phyloP scores from a whole-genome alignment of 352 stramenopile genomes.

The Phytophthora hybrid region DNA sequence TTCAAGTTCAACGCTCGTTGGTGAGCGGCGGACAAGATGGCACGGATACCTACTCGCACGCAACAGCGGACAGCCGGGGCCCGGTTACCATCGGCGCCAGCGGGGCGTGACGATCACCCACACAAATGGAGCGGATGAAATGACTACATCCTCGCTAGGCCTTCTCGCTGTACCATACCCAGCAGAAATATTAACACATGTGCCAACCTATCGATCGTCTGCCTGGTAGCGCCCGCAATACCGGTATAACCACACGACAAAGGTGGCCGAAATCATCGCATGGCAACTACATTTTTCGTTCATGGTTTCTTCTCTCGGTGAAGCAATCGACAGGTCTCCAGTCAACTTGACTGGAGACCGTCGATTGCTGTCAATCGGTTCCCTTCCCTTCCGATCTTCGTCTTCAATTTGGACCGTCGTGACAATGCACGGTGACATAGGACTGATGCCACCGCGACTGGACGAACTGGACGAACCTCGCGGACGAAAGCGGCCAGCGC shows the following conservation, averaged over 20 bases:
- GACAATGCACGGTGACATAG: slow-evolving; percentile 9
- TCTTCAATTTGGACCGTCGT: slow-evolving; percentile 1
- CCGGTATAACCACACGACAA: not conserved
- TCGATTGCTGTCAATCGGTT: not conserved
- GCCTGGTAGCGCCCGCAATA: slow-evolving; percentile 4
- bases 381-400: slow-evolving; percentile 5
- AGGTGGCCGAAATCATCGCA: slow-evolving; percentile 1
- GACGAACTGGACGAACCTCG: slow-evolving; percentile 15
- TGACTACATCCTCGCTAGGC: not conserved
- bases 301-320: slow-evolving; percentile 11
- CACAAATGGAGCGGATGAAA: not conserved
- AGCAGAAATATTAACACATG: not conserved
- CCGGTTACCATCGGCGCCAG: not conserved
- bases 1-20: too few relatives aligned
- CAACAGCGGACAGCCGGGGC: slow-evolving; percentile 2
- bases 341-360: not conserved
- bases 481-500: slow-evolving; percentile 7
- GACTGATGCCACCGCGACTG: slow-evolving; percentile 15
- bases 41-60: slow-evolving; percentile 22
- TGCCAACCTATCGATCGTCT: slow-evolving; percentile 2
- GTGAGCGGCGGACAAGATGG: slow-evolving; percentile 17
- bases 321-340: slow-evolving; percentile 17
- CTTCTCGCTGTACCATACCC: not conserved
- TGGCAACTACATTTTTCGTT: slow-evolving; percentile 13
- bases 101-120: slow-evolving; percentile 4